Base-by-base conservation (phyloP, 2,329 filamentous ascomycete genomes). In the Ophiostoma piceae region DNA sequence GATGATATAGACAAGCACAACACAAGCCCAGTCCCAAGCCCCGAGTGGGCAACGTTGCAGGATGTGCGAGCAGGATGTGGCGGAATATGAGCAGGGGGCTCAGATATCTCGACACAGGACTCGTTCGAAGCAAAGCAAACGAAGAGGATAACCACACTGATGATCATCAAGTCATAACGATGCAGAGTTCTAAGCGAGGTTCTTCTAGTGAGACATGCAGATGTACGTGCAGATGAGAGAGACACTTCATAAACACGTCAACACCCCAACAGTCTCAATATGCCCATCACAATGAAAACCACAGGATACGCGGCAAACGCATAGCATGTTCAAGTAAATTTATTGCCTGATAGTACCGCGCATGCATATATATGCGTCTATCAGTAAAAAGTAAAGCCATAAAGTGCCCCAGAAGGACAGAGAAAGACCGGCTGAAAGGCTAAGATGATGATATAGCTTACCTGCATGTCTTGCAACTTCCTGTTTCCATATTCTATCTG, bases 391-490 rank as follows among this genome's bases (percentile, higher is more conserved):
- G 19, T 4, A 26, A 62, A 62, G 57, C 57, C 26, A 7, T 14
- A 32, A 62, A 1, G 51, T 57, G n/a, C 12, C 26, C 57, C 57
- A 16, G 26, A 62, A 62, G 22, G 57, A 9, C 26, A 16, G 12
- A 62, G 57, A 62, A 62, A 26, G 57, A 62, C 57, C 57, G 26
- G 57, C 57, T 62, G 57, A 62, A 26, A 26, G 26, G 51, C 51
- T 57, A n/a, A 57, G 51, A 22, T 57, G 16, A 47, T 57, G 26
- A 9, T 26, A 26, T 22, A 26, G 51, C 51, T 14, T 57, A 8
- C 19, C 51, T 57, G 22, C 51, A 57, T 57, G 51, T 57, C 51
- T 57, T 57, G 51, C 9, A 29, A 12, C 51, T 22, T 29, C n/a
- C n/a, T 26, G 51, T 22, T 57, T 57, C 3, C 16, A 26, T 26